Evolutionary conservation across 192 early-diverging fungal species (phyloP), one percentile per base, ranked within the genome.

Genomic region (Mortierella hygrophila): DNA sequence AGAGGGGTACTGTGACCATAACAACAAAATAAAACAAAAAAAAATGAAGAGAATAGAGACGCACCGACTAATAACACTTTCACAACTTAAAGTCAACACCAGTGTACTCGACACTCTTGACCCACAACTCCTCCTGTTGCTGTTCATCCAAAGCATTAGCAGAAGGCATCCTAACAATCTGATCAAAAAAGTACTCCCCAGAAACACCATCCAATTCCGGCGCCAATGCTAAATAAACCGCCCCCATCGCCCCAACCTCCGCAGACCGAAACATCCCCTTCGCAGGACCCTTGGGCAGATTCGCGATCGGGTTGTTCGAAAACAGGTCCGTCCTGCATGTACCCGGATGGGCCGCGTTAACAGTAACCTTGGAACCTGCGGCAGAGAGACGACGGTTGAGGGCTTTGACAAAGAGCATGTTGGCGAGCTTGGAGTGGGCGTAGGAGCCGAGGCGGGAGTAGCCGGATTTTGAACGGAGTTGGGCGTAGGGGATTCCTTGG

Each of bases 161-260:
- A n/a, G 54, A 63, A 13, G 70, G 32, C 10, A 20, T 26, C 3
- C 86, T 76, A 3, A 69, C 82, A 26, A 32, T 38, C 29, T 57
- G 44, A 23, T 70, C 77, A 10, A 83, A 60, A 68, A 87, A 87
- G 73, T 89, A 89, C 55, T 75, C 74, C 10, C 55, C 55, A 0
- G 55, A 63, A 20, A 60, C 49, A 23, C 29, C 35, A 26, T 74
- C 72, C 42, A 74, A 49, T 41, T 75, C 74, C 20, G 74, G 74
- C 1, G 74, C 74, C 5, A 75, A n/a, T 20, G 55, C 55, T 55
- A 75, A 21, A 60, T 75, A 75, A 15, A 75, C 37, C 35, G 55
- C 8, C 41, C 32, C 57, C 32, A 44, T 32, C 5, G 74, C 74
- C 20, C 74, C 74, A 38, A 60, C 54, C 29, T 37, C 35, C 3